These are phyloP conservation scores for Tricholoma sp. DNA, from an alignment of 768 basidiomycete species.

Conservation along the genomic window DNA sequence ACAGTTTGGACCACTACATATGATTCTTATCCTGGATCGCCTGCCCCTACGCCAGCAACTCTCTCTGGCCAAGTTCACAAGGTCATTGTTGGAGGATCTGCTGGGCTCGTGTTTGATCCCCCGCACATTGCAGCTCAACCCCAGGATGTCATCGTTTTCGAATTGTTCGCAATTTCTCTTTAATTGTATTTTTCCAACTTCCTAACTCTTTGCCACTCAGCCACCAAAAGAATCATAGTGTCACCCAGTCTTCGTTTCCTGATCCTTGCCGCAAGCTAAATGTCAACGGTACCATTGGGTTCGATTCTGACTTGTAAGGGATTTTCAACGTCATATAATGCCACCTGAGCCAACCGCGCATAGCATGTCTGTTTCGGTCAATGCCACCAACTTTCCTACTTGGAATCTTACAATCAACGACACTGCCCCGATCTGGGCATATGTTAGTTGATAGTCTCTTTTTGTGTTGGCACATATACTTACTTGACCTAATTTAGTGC, in stretches of 20 bases:
- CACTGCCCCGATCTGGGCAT: conserved; percentile 56
- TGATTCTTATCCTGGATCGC: conserved; percentile 49
- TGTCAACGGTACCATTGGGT: conserved; percentile 34
- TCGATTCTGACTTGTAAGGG: conserved; percentile 57
- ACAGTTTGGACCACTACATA: conserved; percentile 55
- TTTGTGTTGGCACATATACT: neutral
- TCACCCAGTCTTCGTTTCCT: conserved; percentile 57
- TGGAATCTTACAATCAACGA: conserved; percentile 55
- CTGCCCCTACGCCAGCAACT: conserved; percentile 48
- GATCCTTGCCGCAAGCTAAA: conserved; percentile 49
- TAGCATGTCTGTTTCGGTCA: conserved; percentile 37
- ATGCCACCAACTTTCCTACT: conserved; percentile 44
- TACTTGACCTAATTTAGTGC: conserved; percentile 24
- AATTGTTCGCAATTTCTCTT: conserved; percentile 39
- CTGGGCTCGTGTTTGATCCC: conserved; percentile 46
- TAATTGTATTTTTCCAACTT: neutral
- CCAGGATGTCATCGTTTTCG: conserved; percentile 53
- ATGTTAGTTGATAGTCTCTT: conserved; percentile 27
- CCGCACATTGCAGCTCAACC: conserved; percentile 43
- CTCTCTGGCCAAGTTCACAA: conserved; percentile 41
- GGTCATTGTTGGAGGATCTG: conserved; percentile 50
- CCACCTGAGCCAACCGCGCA: neutral
- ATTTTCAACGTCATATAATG: neutral
- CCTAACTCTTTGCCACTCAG: conserved; percentile 21
- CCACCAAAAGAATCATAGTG: conserved; percentile 65